Base-by-base conservation (phyloP, 805 yeast species). In the Hanseniaspora nectarophila region DNA sequence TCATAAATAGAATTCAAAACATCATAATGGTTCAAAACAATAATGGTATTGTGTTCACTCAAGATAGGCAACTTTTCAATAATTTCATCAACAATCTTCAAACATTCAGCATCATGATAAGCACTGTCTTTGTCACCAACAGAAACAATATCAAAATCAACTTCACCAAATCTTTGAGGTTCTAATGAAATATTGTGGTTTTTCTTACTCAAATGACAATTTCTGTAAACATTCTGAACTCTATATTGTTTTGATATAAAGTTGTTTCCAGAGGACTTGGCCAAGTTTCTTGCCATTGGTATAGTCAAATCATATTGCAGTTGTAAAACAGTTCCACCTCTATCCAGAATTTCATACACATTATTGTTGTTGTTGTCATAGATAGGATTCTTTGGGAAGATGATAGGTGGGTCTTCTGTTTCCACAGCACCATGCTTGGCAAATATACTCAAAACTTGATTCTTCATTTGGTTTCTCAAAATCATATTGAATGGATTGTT, bases 301-400 rank as follows among this genome's bases (percentile, higher is more conserved):
- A 89, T 69, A 0, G 95, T 85, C 56, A 89, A 71, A 63, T 92
- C 98, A 61, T 84, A 88, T 2, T 96, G 95, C 32, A 92, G 67
- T 58, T 89, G 95, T 32, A 92, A 68, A 3, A 92, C 90, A 0
- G 88, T 78, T 0, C 99, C 99, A 29, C 86, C 81, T 48, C 78
- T 73, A 61, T 90, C 97, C 50, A 92, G 67, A 1, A 92, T 75
- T 59, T 89, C 92, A 58, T 83, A 87, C 0, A 85, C 81, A 45
- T 76, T 74, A 49, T 80, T 83, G 28, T 48, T 39, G 20, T 51
- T 51, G 21, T 76, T 71, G 1, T 81, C 67, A 61, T 83, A 81
- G 2, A 82, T 73, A 1, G 92, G 82, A 1, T 85, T 81, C 56
- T 81, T 82, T 0, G 97, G 98, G 55, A 88, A 81, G n/a, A 92